Percentiles rank a stretch among this genome's conserved stretches.
phyloP scores from a whole-genome alignment of 352 stramenopile species.

The Globisporangium barbulae region DNA sequence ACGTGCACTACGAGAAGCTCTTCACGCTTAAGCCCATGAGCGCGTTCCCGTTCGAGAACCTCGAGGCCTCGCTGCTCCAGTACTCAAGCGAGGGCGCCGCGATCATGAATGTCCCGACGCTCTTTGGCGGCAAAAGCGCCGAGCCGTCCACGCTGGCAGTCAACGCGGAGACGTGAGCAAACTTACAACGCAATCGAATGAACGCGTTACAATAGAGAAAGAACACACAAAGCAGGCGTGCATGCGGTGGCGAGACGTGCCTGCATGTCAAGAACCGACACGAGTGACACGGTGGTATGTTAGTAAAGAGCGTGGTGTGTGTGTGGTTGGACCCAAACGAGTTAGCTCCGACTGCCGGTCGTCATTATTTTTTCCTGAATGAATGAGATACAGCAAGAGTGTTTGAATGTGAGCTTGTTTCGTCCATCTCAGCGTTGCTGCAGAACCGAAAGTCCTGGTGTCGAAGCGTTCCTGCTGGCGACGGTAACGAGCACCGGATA shows the following conservation, averaged over 20 bases:
- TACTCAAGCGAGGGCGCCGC: constrained; percentile 5
- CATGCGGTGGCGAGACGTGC: too few relatives aligned
- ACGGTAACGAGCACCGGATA: too few relatives aligned
- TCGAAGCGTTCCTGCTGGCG: too few relatives aligned
- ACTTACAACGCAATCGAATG: background rate
- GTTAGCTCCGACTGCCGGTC: too few relatives aligned
- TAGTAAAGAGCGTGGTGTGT: background rate
- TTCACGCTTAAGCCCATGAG: constrained; percentile 67
- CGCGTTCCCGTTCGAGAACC: constrained; percentile 57
- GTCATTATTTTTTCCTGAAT: too few relatives aligned
- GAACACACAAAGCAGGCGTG: background rate
- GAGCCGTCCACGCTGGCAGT: background rate
- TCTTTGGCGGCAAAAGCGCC: background rate
- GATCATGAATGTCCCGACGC: constrained; percentile 11
- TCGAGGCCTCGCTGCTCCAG: constrained; percentile 28
- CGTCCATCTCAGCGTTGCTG: too few relatives aligned
- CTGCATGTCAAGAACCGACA: background rate
- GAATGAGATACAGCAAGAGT: too few relatives aligned
- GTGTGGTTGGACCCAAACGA: too few relatives aligned
- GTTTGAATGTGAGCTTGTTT: too few relatives aligned
- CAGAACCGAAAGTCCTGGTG: too few relatives aligned
- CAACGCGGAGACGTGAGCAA: background rate
- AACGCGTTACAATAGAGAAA: constrained; percentile 1
- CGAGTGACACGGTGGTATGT: background rate
- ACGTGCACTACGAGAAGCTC: constrained; percentile 62